Evolutionary conservation across 139 green algal genomes (phyloP).

Genomic region (Chlorella sorokiniana): DNA sequence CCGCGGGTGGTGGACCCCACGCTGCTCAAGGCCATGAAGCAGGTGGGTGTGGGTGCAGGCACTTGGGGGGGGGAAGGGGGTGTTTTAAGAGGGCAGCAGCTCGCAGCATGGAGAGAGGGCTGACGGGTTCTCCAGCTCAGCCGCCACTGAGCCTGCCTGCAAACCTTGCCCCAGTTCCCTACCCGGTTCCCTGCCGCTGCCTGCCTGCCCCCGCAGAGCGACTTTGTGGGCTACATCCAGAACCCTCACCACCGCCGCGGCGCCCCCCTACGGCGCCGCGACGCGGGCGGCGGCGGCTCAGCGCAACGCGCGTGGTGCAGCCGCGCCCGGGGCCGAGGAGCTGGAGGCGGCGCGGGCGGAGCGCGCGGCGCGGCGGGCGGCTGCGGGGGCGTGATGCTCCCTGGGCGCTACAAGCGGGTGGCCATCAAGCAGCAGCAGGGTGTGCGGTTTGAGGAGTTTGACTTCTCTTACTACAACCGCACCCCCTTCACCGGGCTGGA

Average conservation of each 20-base stretch:
- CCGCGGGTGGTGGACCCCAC: conserved; percentile 65
- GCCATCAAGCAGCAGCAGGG: conserved; percentile 58
- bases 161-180: no score
- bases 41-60: no score
- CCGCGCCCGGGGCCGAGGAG: conserved; percentile 18
- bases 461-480: conserved; percentile 85
- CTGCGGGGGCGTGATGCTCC: conserved; percentile 64
- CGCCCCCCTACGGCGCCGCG: conserved; percentile 45
- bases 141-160: neutral
- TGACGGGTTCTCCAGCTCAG: neutral
- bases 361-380: conserved; percentile 42
- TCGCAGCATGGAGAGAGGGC: neutral
- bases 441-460: conserved; percentile 80
- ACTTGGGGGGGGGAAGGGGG: no score
- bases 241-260: conserved; percentile 78
- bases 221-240: conserved; percentile 83
- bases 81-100: neutral
- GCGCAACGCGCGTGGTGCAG: conserved; percentile 62
- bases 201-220: no score
- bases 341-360: conserved; percentile 35
- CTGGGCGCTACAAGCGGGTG: conserved; percentile 67
- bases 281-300: conserved; percentile 44
- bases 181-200: no score
- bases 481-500: conserved; percentile 92
- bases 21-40: conserved; percentile 64